Percentiles rank a stretch among this genome's conserved stretches.
Evolutionary conservation across 441 rosid species (phyloP).

Genomic region (Euphorbia corollata): DNA sequence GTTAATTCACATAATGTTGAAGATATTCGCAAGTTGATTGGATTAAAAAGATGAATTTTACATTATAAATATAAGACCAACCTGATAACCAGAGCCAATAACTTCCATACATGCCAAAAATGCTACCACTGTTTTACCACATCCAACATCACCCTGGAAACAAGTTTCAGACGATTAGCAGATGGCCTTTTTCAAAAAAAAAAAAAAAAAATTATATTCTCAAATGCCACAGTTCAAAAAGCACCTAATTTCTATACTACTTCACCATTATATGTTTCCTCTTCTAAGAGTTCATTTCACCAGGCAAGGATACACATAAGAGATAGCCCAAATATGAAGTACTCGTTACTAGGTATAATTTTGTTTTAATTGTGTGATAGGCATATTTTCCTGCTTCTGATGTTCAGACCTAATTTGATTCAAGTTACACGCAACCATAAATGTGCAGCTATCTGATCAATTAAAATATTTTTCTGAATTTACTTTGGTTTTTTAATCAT

Average conservation of each 20-base stretch:
- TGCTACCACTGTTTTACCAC: conserved; percentile 94
- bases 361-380: neutral
- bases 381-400: neutral
- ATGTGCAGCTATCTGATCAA: neutral
- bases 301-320: neutral
- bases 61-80: conserved; percentile 27
- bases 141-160: conserved; percentile 90
- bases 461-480: neutral
- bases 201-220: neutral
- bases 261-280: neutral
- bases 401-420: neutral
- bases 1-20: conserved; percentile 7
- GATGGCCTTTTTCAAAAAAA: neutral
- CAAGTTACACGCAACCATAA: neutral
- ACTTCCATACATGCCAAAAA: conserved; percentile 98
- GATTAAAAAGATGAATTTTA: conserved; percentile 12
- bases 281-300: neutral
- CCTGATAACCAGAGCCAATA: conserved; percentile 89
- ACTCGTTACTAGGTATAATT: neutral
- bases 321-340: neutral
- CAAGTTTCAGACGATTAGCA: conserved; percentile 17
- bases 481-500: neutral
- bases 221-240: conserved; percentile 1
- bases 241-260: neutral
- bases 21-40: neutral